phyloP scores from a whole-genome alignment of 768 basidiomycete genomes.

The Tricholoma furcatifolium region DNA sequence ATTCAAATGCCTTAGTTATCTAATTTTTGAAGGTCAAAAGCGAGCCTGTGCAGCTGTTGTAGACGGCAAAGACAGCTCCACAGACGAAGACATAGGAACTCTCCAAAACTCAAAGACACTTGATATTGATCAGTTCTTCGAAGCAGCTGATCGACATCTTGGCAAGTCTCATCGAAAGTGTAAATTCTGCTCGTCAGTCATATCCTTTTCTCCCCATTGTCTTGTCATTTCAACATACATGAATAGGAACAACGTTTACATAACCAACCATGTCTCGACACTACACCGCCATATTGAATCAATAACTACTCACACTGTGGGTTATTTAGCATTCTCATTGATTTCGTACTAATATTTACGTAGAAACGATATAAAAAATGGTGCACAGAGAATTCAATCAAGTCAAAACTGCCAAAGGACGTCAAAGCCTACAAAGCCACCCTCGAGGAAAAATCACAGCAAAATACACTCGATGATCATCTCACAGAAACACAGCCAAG shows the following conservation, averaged over 20 bases:
- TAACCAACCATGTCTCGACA: neutral
- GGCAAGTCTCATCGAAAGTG: neutral
- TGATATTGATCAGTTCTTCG: neutral
- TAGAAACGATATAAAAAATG: too few species aligned
- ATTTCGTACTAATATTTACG: too few species aligned
- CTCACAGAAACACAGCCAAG: neutral
- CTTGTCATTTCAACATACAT: neutral
- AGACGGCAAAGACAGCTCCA: too few species aligned
- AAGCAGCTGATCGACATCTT: neutral
- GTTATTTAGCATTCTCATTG: neutral
- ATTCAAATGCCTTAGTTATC: too few species aligned
- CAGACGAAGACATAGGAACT: too few species aligned
- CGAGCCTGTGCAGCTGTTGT: too few species aligned
- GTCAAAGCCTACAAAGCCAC: neutral
- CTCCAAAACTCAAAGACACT: too few species aligned
- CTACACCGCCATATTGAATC: neutral
- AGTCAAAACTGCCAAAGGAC: neutral
- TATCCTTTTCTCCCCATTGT: neutral
- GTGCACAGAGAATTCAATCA: neutral
- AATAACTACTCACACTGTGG: neutral
- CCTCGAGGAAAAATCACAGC: neutral
- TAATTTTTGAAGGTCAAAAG: too few species aligned
- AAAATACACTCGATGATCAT: neutral
- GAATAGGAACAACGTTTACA: neutral
- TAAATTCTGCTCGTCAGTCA: neutral